These are phyloP conservation scores for Pseudogymnoascus sp. DNA, from an alignment of 2,329 filamentous ascomycete species.

Conservation along the genomic window DNA sequence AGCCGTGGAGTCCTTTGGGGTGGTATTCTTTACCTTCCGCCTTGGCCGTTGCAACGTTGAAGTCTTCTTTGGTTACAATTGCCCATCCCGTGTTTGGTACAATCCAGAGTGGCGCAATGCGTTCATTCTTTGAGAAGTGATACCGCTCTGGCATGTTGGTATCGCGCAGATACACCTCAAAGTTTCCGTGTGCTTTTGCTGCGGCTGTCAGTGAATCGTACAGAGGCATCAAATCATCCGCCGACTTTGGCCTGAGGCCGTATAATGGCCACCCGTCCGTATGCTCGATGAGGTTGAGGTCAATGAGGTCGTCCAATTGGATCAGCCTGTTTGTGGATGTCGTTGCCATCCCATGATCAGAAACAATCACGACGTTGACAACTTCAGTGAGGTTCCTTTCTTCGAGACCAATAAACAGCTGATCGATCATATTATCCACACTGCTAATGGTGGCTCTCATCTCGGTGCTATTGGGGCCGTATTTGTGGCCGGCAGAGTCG, in stretches of 20 bases:
- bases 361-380: slow-evolving; percentile 92
- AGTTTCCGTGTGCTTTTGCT: slow-evolving; percentile 48
- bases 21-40: slow-evolving; percentile 60
- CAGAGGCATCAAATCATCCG: slow-evolving; percentile 54
- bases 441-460: slow-evolving; percentile 66
- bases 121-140: slow-evolving; percentile 78
- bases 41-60: slow-evolving; percentile 61
- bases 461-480: slow-evolving; percentile 91
- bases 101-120: slow-evolving; percentile 93
- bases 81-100: slow-evolving; percentile 90
- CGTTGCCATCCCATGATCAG: slow-evolving; percentile 96
- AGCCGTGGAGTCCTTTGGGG: slow-evolving; percentile 82
- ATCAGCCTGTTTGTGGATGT: slow-evolving; percentile 73
- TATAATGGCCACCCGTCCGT: slow-evolving; percentile 92
- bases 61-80: slow-evolving; percentile 71
- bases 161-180: slow-evolving; percentile 81
- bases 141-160: slow-evolving; percentile 86
- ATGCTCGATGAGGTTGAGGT: slow-evolving; percentile 67
- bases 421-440: slow-evolving; percentile 76
- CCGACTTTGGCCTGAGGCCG: slow-evolving; percentile 71
- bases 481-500: slow-evolving; percentile 76
- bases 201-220: slow-evolving; percentile 53
- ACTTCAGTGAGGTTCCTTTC: slow-evolving; percentile 76
- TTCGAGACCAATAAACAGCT: slow-evolving; percentile 67
- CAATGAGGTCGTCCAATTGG: slow-evolving; percentile 83